Base-by-base conservation (phyloP, 2,329 filamentous ascomycete species). In the Diplodia corticola region DNA sequence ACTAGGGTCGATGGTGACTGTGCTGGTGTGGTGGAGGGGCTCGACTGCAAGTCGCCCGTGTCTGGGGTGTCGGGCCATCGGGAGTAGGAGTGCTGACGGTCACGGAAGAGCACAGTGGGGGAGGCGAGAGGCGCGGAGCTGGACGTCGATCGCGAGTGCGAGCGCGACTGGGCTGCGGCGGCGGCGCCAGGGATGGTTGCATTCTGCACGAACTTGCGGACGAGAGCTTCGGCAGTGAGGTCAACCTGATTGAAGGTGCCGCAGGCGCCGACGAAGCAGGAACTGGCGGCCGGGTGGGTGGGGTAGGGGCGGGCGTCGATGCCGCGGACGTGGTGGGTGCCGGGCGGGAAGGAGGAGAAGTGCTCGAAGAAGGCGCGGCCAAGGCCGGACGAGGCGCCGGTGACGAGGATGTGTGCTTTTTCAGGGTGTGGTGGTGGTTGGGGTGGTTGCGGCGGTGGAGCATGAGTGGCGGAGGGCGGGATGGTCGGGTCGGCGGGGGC, bases 381-480 rank as follows among this genome's bases (percentile, higher is more conserved):
- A 20, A 80, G 69, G n/a, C 78, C 78, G 65, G 71, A 76, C 33
- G 77, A 76, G 2, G 78, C 77, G 33, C 78, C 78, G 5, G 77
- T 73, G 30, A 80, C 71, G 30, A 79, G 63, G 15, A 80, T 72
- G 7, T 70, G 65, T 5, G 54, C 20, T 49, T 61, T 63, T 2
- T 1, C 5, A 1, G 20, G 65, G 66, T 12, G 69, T 70, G 33
- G 73, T 66, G 60, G 71, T 67, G 22, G 64, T 13, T 20, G 28
- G 17, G 4, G 22, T n/a, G 20, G 33, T 40, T 22, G 20, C 1
- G 33, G 33, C 6, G 28, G 53, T 57, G 10, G 24, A 2, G n/a
- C n/a, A n/a, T n/a, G n/a, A n/a, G 20, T 49, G 37, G 40, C n/a
- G 44, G 9, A 4, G 40, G 40, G 1, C 24, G 17, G 40, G 15